Base-by-base conservation (phyloP, 2,329 filamentous ascomycete species). In the Ascochyta fabae region DNA sequence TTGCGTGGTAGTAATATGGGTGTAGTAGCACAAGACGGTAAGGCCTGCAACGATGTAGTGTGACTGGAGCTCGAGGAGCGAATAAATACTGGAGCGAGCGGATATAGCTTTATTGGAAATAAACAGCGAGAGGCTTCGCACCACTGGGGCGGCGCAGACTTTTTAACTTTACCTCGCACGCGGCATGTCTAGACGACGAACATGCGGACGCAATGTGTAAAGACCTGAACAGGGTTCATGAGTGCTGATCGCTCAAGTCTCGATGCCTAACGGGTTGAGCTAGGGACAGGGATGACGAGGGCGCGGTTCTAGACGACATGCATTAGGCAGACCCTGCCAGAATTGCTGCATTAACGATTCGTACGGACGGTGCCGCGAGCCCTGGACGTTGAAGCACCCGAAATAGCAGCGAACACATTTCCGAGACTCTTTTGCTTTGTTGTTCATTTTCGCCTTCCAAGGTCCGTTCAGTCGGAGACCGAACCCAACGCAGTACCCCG, bases 261-360 rank as follows among this genome's bases (percentile, higher is more conserved):
- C 63, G 65, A 68, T 36, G 63, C 61, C 62, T 65, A 61, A 65
- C 58, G 55, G 59, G 51, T 48, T 35, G 41, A 39, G 52, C 59
- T 62, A 66, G 65, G 33, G 58, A 19, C 60, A 67, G 60, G 64
- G 62, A 63, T 64, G 59, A 64, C 63, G 63, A 59, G 40, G 45
- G 53, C 42, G 38, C 22, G 40, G 44, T 55, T 44, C 59, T 49
- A 64, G 59, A 57, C 48, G 53, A 65, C 63, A 62, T 53, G 56
- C 39, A 40, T 33, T 34, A 53, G 42, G 24, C 45, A 43, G 53
- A 46, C 51, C 47, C 39, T 53, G 43, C 58, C 56, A 43, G 24
- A 48, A 49, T 31, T 46, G 51, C 57, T 48, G 56, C 57, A 53
- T 12, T 31, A 42, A 33, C 47, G 52, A 55, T 55, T 55, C 52